Evolutionary conservation across 805 yeast species (phyloP).

Genomic region (Clavispora fructus): DNA sequence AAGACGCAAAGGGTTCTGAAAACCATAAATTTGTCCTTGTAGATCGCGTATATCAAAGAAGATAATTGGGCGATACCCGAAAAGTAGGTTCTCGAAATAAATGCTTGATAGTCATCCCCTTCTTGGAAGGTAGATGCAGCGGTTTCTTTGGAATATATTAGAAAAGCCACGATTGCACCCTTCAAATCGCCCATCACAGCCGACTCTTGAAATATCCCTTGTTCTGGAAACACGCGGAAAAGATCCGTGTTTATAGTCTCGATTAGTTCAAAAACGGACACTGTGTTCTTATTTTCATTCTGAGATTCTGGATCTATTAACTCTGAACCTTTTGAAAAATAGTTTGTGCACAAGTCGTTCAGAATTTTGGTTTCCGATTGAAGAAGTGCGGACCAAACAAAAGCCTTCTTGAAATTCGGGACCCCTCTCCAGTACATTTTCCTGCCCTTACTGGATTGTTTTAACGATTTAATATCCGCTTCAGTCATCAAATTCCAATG

Average conservation of each 20-base stretch:
- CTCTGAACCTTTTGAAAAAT: background rate
- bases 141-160: constrained; percentile 14
- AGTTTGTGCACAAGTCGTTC: background rate
- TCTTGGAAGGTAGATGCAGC: background rate
- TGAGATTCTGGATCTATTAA: background rate
- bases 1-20: constrained; percentile 37
- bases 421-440: constrained; percentile 23
- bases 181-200: constrained; percentile 10
- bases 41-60: constrained; percentile 36
- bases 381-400: background rate
- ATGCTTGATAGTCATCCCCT: background rate
- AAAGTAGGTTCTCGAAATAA: constrained; percentile 17
- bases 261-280: background rate
- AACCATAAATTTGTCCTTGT: constrained; percentile 27
- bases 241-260: background rate
- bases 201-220: constrained; percentile 14
- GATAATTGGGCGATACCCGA: constrained; percentile 35
- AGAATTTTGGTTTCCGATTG: background rate
- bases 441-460: constrained; percentile 4
- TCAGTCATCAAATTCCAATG: background rate
- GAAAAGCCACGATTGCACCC: constrained; percentile 27
- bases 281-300: background rate
- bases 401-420: constrained; percentile 3
- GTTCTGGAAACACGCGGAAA: constrained; percentile 15
- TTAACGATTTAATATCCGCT: constrained; percentile 25